Evolutionary conservation across 2,329 filamentous ascomycete species (phyloP), one percentile per base, ranked within the genome.

Genomic region (Kalmusia sp.): DNA sequence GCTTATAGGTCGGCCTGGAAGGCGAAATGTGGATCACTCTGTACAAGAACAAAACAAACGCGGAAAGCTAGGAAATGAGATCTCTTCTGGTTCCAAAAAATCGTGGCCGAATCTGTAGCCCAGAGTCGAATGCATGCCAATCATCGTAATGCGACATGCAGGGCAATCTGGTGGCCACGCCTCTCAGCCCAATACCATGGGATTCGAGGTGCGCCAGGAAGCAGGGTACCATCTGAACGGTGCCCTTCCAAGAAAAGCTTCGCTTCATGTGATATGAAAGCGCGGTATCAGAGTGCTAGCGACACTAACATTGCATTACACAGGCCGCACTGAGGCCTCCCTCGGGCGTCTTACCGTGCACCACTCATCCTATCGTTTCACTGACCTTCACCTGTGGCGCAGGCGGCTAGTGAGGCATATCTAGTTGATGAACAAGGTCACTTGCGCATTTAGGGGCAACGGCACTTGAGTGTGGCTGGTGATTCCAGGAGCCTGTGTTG

Each of bases 241-340:
- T 21, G 38, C 39, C 34, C 14, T 30, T 40, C n/a, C 25, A 45
- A 31, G 40, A 40, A 12, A n/a, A 14, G 7, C 6, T 5, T 27
- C 48, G 24, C 15, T 44, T 27, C 47, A 55, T 51, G 52, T 55
- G 52, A 48, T 55, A 48, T 43, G 15, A n/a, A 21, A 48, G 37
- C 17, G 48, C 51, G 17, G 43, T 35, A 34, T 51, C 28, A 31
- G 37, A 2, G 12, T 41, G 17, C 21, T 37, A 25, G 3, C 14
- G 8, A 37, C 19, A 24, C n/a, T 17, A 12, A 14, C 19, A 41
- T 34, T 34, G 25, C 25, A 40, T 30, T 27, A 34, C 12, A 25
- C 12, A 33, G 30, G 22, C 33, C 51, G 24, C 25, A 21, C 24
- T 6, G 9, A 30, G 28, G 30, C 21, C 14, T 22, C 22, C 27